Evolutionary conservation across 2,329 filamentous ascomycete genomes (phyloP).

Genomic region (Fusarium sp.): DNA sequence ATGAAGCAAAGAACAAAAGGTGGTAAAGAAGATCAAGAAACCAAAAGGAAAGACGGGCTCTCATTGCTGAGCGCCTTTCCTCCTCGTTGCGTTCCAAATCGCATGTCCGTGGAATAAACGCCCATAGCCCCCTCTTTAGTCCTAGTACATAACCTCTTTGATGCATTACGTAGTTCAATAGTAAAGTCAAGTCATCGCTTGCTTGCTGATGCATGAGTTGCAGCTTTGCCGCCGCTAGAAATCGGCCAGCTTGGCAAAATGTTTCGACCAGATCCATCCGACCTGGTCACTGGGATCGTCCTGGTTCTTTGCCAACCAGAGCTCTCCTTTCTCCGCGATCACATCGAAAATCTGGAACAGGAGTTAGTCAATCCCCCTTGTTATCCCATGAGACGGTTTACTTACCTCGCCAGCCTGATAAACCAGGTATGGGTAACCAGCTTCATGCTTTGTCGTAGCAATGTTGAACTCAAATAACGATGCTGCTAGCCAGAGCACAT

Average conservation of each 20-base stretch:
- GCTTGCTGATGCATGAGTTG: slow-evolving; percentile 24
- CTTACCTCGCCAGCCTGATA: slow-evolving; percentile 91
- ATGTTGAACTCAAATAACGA: slow-evolving; percentile 98
- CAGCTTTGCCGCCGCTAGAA: slow-evolving; percentile 46
- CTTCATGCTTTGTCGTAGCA: slow-evolving; percentile 89
- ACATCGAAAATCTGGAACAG: slow-evolving; percentile 80
- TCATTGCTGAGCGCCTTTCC: slow-evolving; percentile 24
- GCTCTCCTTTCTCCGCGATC: slow-evolving; percentile 94
- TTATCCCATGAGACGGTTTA: slow-evolving; percentile 13
- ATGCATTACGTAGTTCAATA: slow-evolving; percentile 39
- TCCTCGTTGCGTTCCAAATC: slow-evolving; percentile 34
- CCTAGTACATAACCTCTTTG: slow-evolving; percentile 42
- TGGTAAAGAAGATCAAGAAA: slow-evolving; percentile 29
- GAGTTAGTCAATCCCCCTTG: neutral
- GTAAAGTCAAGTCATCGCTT: slow-evolving; percentile 24
- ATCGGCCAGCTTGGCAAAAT: slow-evolving; percentile 81
- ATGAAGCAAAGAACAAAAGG: slow-evolving; percentile 13
- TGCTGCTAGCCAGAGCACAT: slow-evolving; percentile 89
- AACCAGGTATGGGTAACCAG: slow-evolving; percentile 93
- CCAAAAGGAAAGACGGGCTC: slow-evolving; percentile 24
- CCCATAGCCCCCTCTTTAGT: slow-evolving; percentile 36
- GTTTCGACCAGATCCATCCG: slow-evolving; percentile 99
- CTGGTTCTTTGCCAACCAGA: slow-evolving; percentile 98
- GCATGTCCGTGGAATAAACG: slow-evolving; percentile 41
- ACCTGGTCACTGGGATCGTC: slow-evolving; percentile 84